Evolutionary conservation across 805 yeast genomes (phyloP), one percentile per base, ranked within the genome.

Genomic region (Kregervanrija fluxuum): DNA sequence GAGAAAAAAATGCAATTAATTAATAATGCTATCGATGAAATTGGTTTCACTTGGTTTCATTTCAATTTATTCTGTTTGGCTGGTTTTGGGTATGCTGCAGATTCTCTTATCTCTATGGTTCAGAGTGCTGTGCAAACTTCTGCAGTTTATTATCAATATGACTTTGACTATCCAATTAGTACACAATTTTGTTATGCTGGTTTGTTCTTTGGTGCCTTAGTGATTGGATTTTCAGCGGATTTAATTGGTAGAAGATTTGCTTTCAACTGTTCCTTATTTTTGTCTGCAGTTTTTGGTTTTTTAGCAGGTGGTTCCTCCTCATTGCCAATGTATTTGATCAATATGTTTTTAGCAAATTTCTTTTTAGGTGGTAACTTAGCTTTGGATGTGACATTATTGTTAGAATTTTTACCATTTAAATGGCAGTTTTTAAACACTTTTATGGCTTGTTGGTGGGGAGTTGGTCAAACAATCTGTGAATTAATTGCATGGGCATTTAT

Each of bases 401-500:
- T 77, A 33, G 80, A 77, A 53, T 75, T 70, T 45, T 60, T 77
- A 45, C 82, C 83, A 2, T 61, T 67, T 38, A 69, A 68, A 41
- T 61, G 70, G 51, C 78, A 75, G 50, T 77, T 71, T 69, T 56
- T 76, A 48, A 65, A 73, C 41, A 75, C 82, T 2, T 64, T 73
- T 34, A 68, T 79, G 61, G 77, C 81, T 16, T 62, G 69, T 38
- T 79, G 73, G 76, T 79, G 84, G 85, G 80, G 82, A 37, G 64
- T 79, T 33, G 84, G 83, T 31, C 83, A 79, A 55, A 69, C 79
- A 2, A 63, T 78, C 36, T 71, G 79, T 11, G 66, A 66, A 30
- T 59, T 77, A 14, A 53, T 77, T 35, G 72, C 80, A 4, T 79
- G 81, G 79, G 82, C 77, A 0, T 71, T 74, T 44, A 62, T 79